Conservation (phyloP, 768 basidiomycete genomes). For the Russula dissimulans region DNA sequence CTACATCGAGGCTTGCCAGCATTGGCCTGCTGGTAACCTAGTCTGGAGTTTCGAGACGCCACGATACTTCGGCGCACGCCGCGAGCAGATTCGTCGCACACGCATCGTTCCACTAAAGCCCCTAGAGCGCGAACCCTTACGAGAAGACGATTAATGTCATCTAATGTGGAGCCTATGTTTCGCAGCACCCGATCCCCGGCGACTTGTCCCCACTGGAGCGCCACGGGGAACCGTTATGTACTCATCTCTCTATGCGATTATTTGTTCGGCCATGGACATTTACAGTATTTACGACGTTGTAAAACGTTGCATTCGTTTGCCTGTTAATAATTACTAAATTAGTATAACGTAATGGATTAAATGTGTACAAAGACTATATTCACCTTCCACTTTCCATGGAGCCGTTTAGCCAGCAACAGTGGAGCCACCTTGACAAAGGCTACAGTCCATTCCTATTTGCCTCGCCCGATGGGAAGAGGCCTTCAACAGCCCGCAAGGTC, state of each 20-base stretch:
- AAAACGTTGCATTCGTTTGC: too few species aligned
- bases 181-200: not conserved
- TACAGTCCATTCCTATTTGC: slow-evolving; percentile 47
- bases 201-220: not conserved
- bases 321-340: too few species aligned
- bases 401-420: not conserved
- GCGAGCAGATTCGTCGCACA: slow-evolving; percentile 36
- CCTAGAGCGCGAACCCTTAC: slow-evolving; percentile 17
- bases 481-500: slow-evolving; percentile 50
- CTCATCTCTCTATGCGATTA: not conserved
- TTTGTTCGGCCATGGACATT: not conserved
- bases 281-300: too few species aligned
- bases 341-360: not conserved
- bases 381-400: too few species aligned
- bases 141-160: slow-evolving; percentile 3
- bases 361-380: not conserved
- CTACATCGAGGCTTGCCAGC: slow-evolving; percentile 47
- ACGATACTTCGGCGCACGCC: slow-evolving; percentile 54
- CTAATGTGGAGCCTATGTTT: not conserved
- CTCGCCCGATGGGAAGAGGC: slow-evolving; percentile 40
- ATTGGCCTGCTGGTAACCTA: slow-evolving; percentile 56
- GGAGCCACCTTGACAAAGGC: slow-evolving; percentile 24
- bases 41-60: slow-evolving; percentile 63
- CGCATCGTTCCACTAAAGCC: slow-evolving; percentile 18
- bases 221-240: not conserved